These are phyloP conservation scores for Lactarius psammicola DNA, from an alignment of 768 basidiomycete species.

Conservation along the genomic window DNA sequence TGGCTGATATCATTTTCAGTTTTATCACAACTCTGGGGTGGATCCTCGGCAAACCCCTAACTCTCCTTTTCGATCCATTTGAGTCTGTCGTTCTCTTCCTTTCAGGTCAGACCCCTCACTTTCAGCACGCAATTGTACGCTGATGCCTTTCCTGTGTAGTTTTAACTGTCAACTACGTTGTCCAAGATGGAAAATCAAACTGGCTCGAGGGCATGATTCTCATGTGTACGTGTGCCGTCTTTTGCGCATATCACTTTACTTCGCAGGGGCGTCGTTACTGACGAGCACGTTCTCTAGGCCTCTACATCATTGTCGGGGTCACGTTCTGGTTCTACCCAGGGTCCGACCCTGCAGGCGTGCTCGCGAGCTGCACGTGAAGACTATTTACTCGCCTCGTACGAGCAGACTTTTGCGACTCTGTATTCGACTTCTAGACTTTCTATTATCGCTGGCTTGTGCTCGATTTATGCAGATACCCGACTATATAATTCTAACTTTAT, in stretches of 20 bases:
- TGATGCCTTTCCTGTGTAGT: constrained; percentile 42
- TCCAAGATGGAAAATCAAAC: constrained; percentile 79
- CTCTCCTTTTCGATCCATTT: constrained; percentile 85
- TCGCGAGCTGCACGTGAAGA: constrained; percentile 13
- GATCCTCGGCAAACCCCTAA: constrained; percentile 76
- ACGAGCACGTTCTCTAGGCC: constrained; percentile 38
- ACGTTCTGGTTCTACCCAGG: constrained; percentile 63
- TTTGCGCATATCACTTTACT: neutral
- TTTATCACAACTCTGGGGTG: constrained; percentile 77
- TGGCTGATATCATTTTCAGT: constrained; percentile 37
- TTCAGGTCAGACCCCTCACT: constrained; percentile 35
- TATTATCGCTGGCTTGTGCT: neutral
- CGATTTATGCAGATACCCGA: neutral
- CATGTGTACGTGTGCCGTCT: constrained; percentile 49
- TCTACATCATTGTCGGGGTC: constrained; percentile 71
- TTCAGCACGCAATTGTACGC: neutral
- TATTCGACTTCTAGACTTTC: neutral
- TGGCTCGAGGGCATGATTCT: constrained; percentile 80
- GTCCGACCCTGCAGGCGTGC: constrained; percentile 22
- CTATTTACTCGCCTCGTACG: neutral
- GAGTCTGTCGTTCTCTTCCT: constrained; percentile 69
- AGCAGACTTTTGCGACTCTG: neutral
- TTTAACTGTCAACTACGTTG: constrained; percentile 80
- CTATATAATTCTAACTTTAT: neutral
- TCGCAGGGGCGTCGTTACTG: constrained; percentile 11